Conservation (phyloP, 768 basidiomycete genomes). For the Phylloporus arenicola region DNA sequence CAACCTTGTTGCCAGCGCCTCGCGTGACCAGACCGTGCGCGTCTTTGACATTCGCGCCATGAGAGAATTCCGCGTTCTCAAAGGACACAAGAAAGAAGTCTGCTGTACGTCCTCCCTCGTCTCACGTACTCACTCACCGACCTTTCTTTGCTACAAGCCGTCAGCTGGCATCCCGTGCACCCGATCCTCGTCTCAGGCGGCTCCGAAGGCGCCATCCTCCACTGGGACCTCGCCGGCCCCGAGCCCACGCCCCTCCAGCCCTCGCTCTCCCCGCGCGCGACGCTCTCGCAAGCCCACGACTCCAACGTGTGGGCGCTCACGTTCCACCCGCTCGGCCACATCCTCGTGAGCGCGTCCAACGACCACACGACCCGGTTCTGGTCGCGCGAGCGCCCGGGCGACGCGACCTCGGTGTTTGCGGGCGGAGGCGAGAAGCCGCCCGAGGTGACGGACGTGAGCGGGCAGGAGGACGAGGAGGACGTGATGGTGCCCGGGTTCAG, state of each 20-base stretch:
- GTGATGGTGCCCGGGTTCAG: slow-evolving; percentile 72
- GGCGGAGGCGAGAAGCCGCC: slow-evolving; percentile 84
- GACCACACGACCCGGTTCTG: slow-evolving; percentile 99
- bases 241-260: slow-evolving; percentile 35
- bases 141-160: slow-evolving; percentile 42
- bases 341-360: slow-evolving; percentile 91
- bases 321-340: slow-evolving; percentile 93
- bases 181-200: slow-evolving; percentile 91
- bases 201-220: slow-evolving; percentile 87
- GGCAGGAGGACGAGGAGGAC: slow-evolving; percentile 72
- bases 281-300: slow-evolving; percentile 95
- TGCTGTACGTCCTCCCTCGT: slow-evolving; percentile 61
- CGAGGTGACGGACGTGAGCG: slow-evolving; percentile 50
- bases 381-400: slow-evolving; percentile 88
- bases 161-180: slow-evolving; percentile 95
- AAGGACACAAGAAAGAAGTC: slow-evolving; percentile 98
- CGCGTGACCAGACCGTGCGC: slow-evolving; percentile 89
- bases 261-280: slow-evolving; percentile 62
- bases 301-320: slow-evolving; percentile 95
- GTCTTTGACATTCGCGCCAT: slow-evolving; percentile 98
- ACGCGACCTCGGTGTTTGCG: slow-evolving; percentile 68
- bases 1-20: slow-evolving; percentile 89
- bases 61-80: slow-evolving; percentile 88
- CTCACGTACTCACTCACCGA: background rate
- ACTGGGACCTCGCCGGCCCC: slow-evolving; percentile 86